phyloP scores from a whole-genome alignment of 202 grass and related monocot genomes.

The Schoenoplectus tabernaemontani region DNA sequence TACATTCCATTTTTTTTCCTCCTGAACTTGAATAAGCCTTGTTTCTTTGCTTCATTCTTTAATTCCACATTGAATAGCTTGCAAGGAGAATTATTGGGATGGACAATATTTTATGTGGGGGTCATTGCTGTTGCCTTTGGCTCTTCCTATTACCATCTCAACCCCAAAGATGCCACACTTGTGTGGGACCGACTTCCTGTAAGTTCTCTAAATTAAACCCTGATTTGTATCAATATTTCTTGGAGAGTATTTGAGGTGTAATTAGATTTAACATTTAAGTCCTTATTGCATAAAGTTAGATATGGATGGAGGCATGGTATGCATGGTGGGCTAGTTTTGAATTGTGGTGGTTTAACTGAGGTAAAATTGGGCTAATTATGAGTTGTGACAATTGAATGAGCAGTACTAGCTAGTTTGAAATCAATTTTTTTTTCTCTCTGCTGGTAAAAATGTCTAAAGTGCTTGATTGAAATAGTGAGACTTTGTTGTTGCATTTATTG shows the following conservation, averaged over 20 bases:
- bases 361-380: background rate
- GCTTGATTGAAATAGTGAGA: background rate
- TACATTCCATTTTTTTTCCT: background rate
- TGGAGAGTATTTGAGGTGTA: background rate
- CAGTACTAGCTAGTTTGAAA: background rate
- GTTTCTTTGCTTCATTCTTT: background rate
- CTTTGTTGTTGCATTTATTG: constrained; percentile 12
- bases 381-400: background rate
- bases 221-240: background rate
- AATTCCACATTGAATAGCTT: constrained; percentile 35
- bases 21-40: background rate
- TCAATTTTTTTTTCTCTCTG: background rate
- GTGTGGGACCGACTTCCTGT: constrained; percentile 93
- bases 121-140: constrained; percentile 57
- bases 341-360: too few species aligned
- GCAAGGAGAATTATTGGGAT: constrained; percentile 72
- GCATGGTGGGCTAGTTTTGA: too few species aligned
- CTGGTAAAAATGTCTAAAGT: background rate
- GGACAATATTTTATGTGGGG: constrained; percentile 68
- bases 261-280: background rate
- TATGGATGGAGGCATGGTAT: too few species aligned
- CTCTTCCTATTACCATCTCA: constrained; percentile 17
- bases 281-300: too few species aligned
- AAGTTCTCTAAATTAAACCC: constrained; percentile 15
- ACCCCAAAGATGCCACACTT: constrained; percentile 56